These are phyloP conservation scores for Raphanus sativus DNA, from an alignment of 345 rosid species.

Conservation along the genomic window DNA sequence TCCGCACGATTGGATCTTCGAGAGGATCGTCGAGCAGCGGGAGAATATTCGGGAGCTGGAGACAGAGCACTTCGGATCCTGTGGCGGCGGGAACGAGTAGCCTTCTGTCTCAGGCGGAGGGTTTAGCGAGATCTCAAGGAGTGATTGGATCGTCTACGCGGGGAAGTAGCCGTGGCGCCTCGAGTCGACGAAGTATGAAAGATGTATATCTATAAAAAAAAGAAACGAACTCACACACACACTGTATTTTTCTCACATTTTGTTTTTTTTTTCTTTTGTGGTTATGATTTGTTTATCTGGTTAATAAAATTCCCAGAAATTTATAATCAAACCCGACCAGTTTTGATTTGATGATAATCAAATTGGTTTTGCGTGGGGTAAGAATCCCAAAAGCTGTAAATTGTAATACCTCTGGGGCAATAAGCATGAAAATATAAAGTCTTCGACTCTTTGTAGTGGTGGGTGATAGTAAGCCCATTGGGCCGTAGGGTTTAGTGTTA, in stretches of 20 bases:
- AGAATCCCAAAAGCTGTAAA: background rate
- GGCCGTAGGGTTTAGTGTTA: slow-evolving; percentile 1
- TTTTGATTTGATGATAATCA: background rate
- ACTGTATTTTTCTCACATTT: background rate
- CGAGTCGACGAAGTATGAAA: slow-evolving; percentile 35
- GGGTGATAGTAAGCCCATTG: background rate
- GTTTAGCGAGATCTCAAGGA: background rate
- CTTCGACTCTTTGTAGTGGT: background rate
- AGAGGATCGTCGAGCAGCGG: slow-evolving; percentile 62
- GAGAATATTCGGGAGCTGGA: slow-evolving; percentile 78
- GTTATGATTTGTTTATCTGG: slow-evolving; percentile 23
- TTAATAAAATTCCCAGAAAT: slow-evolving; percentile 11
- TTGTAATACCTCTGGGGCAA: background rate
- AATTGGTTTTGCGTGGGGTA: background rate
- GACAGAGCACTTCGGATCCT: slow-evolving; percentile 63
- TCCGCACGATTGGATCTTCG: slow-evolving; percentile 69
- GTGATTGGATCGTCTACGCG: slow-evolving; percentile 24
- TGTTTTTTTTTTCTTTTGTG: background rate
- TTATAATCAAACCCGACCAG: background rate
- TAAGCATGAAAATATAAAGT: background rate
- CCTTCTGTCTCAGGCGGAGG: slow-evolving; percentile 35
- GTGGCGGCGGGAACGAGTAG: slow-evolving; percentile 39
- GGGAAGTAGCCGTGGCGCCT: slow-evolving; percentile 39
- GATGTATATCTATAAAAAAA: slow-evolving; percentile 24
- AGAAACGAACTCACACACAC: background rate